These are phyloP conservation scores for Aspergillus ochraceus DNA, from an alignment of 2,329 filamentous ascomycete genomes.

Conservation along the genomic window DNA sequence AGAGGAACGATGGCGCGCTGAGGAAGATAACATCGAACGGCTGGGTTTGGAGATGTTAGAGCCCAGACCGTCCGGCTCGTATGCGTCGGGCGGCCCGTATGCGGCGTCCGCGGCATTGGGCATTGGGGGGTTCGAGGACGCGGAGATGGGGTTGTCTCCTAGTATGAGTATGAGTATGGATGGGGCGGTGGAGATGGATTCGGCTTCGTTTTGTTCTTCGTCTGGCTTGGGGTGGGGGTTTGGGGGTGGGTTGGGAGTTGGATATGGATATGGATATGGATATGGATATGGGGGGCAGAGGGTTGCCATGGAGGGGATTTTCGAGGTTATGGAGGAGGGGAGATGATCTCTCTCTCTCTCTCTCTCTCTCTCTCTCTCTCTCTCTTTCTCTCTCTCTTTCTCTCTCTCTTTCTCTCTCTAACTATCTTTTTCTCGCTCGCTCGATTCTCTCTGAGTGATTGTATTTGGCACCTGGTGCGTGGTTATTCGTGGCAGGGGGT, in stretches of 20 bases:
- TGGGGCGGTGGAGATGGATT: background rate
- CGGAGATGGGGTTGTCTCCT: too few species aligned
- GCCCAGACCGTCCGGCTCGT: constrained; percentile 34
- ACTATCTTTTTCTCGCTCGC: background rate
- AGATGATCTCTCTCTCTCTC: constrained; percentile 24
- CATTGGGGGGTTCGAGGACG: background rate
- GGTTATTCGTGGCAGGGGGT: too few species aligned
- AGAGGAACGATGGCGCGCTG: constrained; percentile 43
- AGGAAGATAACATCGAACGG: constrained; percentile 39
- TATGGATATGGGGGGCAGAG: constrained; percentile 15
- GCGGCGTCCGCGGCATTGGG: constrained; percentile 29
- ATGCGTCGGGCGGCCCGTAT: background rate
- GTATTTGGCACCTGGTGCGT: too few species aligned
- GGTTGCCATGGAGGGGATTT: constrained; percentile 49
- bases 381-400: background rate
- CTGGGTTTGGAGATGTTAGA: constrained; percentile 46
- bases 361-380: background rate
- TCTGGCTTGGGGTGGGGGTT: background rate
- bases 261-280: too few species aligned
- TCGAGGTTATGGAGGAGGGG: constrained; percentile 48
- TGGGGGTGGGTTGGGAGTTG: background rate
- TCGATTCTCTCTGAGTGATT: background rate
- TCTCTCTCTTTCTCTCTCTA: background rate
- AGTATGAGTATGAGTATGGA: background rate
- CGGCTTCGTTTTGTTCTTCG: too few species aligned